A percentile compares a stretch with the other conserved stretches of the same genome.
These are phyloP conservation scores for Leucocoprinus birnbaumii DNA, from an alignment of 768 basidiomycete species.

Conservation along the genomic window DNA sequence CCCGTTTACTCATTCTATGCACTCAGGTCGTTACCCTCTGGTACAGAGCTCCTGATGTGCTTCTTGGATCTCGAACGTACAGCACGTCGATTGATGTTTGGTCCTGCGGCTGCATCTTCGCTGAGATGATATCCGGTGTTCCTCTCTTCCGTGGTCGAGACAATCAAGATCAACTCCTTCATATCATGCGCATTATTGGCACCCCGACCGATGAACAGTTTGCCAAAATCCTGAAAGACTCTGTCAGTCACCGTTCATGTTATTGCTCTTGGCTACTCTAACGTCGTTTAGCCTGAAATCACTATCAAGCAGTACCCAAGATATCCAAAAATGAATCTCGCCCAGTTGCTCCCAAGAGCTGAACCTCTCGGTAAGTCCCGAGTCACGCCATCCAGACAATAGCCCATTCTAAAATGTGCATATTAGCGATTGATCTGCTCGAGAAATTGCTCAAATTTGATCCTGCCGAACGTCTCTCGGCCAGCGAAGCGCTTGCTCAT, in stretches of 20 bases:
- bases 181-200: slow-evolving; percentile 96
- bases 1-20: slow-evolving; percentile 6
- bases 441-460: slow-evolving; percentile 96
- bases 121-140: slow-evolving; percentile 98
- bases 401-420: neutral
- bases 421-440: slow-evolving; percentile 83
- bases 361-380: slow-evolving; percentile 65
- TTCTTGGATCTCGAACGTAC: slow-evolving; percentile 95
- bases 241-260: slow-evolving; percentile 45
- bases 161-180: slow-evolving; percentile 95
- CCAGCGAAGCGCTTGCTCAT: slow-evolving; percentile 87
- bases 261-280: neutral
- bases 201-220: slow-evolving; percentile 89
- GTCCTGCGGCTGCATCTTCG: slow-evolving; percentile 99
- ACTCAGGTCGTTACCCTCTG: slow-evolving; percentile 91
- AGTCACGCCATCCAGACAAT: neutral
- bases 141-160: slow-evolving; percentile 96
- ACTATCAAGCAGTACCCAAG: slow-evolving; percentile 82
- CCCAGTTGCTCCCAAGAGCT: slow-evolving; percentile 82
- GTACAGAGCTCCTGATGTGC: slow-evolving; percentile 98
- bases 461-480: slow-evolving; percentile 87
- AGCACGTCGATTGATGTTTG: slow-evolving; percentile 98
- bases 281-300: slow-evolving; percentile 67
- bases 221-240: slow-evolving; percentile 86
- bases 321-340: slow-evolving; percentile 81